Base-by-base conservation (phyloP, 2,329 filamentous ascomycete genomes). In the Colletotrichum sp. region DNA sequence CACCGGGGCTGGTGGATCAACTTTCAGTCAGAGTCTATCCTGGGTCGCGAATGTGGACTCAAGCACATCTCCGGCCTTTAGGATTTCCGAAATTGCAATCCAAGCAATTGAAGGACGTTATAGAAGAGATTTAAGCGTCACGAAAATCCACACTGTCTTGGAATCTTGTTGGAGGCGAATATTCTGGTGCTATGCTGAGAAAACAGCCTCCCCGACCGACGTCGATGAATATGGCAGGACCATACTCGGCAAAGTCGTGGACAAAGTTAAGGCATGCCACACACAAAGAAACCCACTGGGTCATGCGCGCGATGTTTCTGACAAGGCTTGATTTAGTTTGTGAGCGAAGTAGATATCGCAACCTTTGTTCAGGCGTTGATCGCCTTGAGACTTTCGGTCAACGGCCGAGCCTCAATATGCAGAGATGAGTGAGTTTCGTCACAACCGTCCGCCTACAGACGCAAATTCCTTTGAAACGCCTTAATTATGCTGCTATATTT, bases 321-420 rank as follows among this genome's bases (percentile, higher is more conserved):
- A 39, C 36, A 9, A 39, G 36, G 16, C 16, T 5, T 39, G 1
- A 18, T 18, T 18, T 18, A 39, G 36, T 9, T 8, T 16, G 1
- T 0, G 15, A 4, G 4, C 3, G n/a, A n/a, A n/a, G 7, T 39
- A 18, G 15, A 39, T 8, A 18, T 16, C 4, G 36, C 36, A 3
- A 0, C 15, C 15, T 39, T 39, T 16, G 15, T 39, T 5, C 36
- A 16, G 15, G 3, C 36, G 2, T 39, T 39, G 36, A 16, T 39
- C 15, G 36, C 15, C 2, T 18, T 39, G 15, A 18, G 36, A 39
- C 36, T 39, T 8, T 8, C 36, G 3, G 36, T 39, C 16, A 39
- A 39, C 1, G 5, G 16, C 16, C 36, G 8, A 39, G 36, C 4
- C 36, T 39, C 36, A 4, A 1, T 0, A 8, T 3, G 3, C 1